A percentile compares a stretch with the other conserved stretches of the same genome.
Conservation (phyloP, 2,329 filamentous ascomycete species). For the Epicoccum nigrum region DNA sequence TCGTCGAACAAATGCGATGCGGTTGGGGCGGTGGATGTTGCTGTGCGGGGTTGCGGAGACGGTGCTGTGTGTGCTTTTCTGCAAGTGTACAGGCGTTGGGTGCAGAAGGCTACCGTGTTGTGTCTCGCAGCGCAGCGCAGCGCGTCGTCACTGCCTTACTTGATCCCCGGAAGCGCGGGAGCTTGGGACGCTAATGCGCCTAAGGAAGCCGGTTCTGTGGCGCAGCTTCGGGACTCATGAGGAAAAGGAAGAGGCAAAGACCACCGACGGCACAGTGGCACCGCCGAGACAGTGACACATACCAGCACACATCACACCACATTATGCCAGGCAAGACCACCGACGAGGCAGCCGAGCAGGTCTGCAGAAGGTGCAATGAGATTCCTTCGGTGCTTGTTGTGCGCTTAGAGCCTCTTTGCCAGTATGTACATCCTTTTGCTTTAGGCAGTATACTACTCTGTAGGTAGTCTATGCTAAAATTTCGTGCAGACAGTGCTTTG, state of each 20-base stretch:
- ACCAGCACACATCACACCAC: slow-evolving; percentile 12
- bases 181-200: not conserved
- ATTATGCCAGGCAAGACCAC: slow-evolving; percentile 45
- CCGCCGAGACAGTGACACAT: slow-evolving; percentile 7
- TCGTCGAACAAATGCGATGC: slow-evolving; percentile 5
- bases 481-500: slow-evolving; percentile 71
- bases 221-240: not conserved
- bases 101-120: slow-evolving; percentile 16
- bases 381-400: slow-evolving; percentile 59
- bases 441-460: not conserved
- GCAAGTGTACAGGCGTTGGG: slow-evolving; percentile 1
- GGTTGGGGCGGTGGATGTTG: not conserved
- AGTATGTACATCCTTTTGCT: slow-evolving; percentile 48
- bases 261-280: not conserved
- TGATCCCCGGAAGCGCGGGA: slow-evolving; percentile 10
- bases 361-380: slow-evolving; percentile 64
- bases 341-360: slow-evolving; percentile 23
- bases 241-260: not conserved
- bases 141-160: slow-evolving; percentile 29
- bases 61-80: not conserved
- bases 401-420: slow-evolving; percentile 66
- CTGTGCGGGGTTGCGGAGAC: not conserved
- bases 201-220: slow-evolving; percentile 2
- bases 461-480: slow-evolving; percentile 21
- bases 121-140: slow-evolving; percentile 32